Evolutionary conservation across 441 rosid genomes (phyloP), one percentile per base, ranked within the genome.

Genomic region (Flueggea neowawraea): DNA sequence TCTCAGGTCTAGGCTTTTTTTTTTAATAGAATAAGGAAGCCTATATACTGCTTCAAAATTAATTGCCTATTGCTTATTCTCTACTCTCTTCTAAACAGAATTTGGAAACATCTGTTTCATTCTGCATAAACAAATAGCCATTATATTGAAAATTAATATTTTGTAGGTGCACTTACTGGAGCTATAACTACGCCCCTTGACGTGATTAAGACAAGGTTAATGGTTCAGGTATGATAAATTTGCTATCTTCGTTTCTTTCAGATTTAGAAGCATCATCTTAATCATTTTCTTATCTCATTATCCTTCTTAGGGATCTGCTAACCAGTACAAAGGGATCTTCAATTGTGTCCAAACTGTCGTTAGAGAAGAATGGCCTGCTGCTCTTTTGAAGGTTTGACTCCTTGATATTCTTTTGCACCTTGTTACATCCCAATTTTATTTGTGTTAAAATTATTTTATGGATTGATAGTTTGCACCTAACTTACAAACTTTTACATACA

Each of bases 171-270:
- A 39, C 68, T 91, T 55, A 91, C 99, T 4, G 99, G 97, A 76
- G 99, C 97, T 64, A 81, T 91, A 52, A 94, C 99, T 52, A 91
- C 97, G 60, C 99, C 99, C n/a, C 95, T 87, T 15, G 99, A 91
- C 76, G 96, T 94, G 68, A 87, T 91, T 57, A 94, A 91, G 78
- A 94, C 99, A 63, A 87, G 99, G 63, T 75, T 91, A 73, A 94
- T 94, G 97, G 80, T 85, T 84, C 98, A 91, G 91, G 97, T 91
- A 79, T 44, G 32, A 56, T 3, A 0, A 58, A 52, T 56, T 10
- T 55, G n/a, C 36, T 48, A 22, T 69, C 43, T 56, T 16, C 32
- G 56, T 13, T 43, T 56, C 32, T 22, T 64, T 68, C 33, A 31
- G n/a, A 59, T 55, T 3, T 16, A 39, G 33, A 49, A 10, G 16